Evolutionary conservation across 2,329 filamentous ascomycete species (phyloP), one percentile per base, ranked within the genome.

Genomic region (Colletotrichum trifolii): DNA sequence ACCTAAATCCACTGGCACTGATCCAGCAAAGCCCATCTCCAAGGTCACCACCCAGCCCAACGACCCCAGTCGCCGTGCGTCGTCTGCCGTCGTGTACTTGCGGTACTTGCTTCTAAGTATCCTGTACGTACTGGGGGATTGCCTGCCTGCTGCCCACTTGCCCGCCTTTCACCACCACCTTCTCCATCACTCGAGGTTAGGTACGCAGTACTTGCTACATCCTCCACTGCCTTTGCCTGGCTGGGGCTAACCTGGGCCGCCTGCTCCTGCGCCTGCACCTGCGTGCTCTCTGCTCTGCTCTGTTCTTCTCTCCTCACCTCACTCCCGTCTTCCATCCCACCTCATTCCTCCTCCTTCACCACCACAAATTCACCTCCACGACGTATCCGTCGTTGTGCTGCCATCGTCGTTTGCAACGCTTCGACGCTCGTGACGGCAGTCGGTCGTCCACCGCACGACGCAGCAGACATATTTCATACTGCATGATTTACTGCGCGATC

Each of bases 1-100:
- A 66, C 64, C 64, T 66, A 64, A 64, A 66, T 66, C 60, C 54
- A 66, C 60, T 64, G 62, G 62, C 52, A 65, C 62, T 65, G 62
- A 62, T 62, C 62, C 39, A 65, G 62, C 62, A 62, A 65, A 62
- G 58, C 52, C 58, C 62, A 62, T 65, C 64, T 66, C 60, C 38
- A 66, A 58, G 57, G 64, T 47, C 64, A 62, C 64, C 59, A 63
- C 64, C 43, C 39, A 53, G 60, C 64, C 64, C 64, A 66, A 66
- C 60, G 64, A 66, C 54, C 64, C 62, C 52, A 25, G 25, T 25
- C 25, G 25, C 4, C 25, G 4, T 25, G 25, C 25, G 58, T 66
- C 54, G 39, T 64, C 60, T 64, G 49, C 59, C 60, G 52, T 54
- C 52, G 36, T 33, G 11, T 49, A 47, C 40, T 10, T 55, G 38